These are phyloP conservation scores for Moesziomyces parantarcticus DNA, from an alignment of 1,284 basidiomycete genomes.

Conservation along the genomic window DNA sequence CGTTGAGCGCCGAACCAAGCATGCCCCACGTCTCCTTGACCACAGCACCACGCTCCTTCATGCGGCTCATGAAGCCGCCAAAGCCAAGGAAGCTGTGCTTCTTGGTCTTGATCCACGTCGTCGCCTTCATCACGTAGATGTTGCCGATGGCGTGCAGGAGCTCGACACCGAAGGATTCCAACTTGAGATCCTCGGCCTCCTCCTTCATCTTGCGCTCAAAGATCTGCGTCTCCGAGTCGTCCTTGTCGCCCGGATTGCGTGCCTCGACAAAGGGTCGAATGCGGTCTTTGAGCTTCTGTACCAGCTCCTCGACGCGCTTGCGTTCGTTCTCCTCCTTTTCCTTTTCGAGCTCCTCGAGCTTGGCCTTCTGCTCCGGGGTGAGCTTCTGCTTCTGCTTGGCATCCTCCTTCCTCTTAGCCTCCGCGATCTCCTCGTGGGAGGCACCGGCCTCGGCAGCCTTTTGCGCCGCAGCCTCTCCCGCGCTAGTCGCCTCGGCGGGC, in stretches of 20 bases:
- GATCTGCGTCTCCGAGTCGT: constrained; percentile 77
- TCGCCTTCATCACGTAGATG: constrained; percentile 92
- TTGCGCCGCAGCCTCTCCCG: constrained; percentile 49
- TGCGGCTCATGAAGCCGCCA: constrained; percentile 88
- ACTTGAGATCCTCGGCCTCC: constrained; percentile 95
- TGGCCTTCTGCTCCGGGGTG: constrained; percentile 77
- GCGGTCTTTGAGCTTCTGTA: constrained; percentile 65
- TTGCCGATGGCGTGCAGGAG: constrained; percentile 72
- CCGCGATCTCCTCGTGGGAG: constrained; percentile 40
- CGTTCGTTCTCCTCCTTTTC: constrained; percentile 65
- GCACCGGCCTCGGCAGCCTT: constrained; percentile 63
- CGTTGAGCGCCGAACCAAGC: constrained; percentile 73
- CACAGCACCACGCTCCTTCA: constrained; percentile 89
- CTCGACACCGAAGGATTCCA: constrained; percentile 98
- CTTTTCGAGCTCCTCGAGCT: constrained; percentile 66
- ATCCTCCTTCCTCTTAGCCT: constrained; percentile 70
- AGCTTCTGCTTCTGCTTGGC: constrained; percentile 71
- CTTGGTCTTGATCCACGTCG: constrained; percentile 83
- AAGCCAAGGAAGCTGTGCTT: constrained; percentile 80
- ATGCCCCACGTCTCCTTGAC: constrained; percentile 71
- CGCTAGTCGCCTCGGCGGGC: constrained; percentile 30
- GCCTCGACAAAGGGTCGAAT: constrained; percentile 71
- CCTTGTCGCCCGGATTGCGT: constrained; percentile 83
- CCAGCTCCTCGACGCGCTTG: constrained; percentile 63
- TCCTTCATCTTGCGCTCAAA: constrained; percentile 80